phyloP scores from a whole-genome alignment of 306 rosid species.

The Ammopiptanthus mongolicus region DNA sequence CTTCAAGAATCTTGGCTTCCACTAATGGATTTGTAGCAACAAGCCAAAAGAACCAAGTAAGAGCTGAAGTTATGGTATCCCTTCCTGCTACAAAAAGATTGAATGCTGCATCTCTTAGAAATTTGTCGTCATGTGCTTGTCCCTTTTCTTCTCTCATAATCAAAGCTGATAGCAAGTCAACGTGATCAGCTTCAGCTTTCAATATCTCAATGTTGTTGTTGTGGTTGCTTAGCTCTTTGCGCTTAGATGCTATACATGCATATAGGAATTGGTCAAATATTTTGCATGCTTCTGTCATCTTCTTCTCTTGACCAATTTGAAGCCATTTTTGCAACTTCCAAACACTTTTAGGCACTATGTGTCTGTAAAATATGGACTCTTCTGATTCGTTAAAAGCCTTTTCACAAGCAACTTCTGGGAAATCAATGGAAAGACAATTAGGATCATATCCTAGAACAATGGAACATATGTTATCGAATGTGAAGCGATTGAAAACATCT shows the following conservation, averaged over 20 bases:
- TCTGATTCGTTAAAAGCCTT: constrained; percentile 37
- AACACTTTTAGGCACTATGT: not conserved
- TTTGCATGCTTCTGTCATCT: constrained; percentile 16
- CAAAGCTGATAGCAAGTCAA: constrained; percentile 32
- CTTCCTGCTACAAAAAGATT: constrained; percentile 40
- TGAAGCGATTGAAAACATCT: constrained; percentile 31
- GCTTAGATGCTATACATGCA: constrained; percentile 19
- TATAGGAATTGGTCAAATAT: constrained; percentile 31
- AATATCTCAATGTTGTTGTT: too few relatives aligned
- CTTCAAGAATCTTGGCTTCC: constrained; percentile 42
- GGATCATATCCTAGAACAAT: constrained; percentile 40
- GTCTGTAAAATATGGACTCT: constrained; percentile 29
- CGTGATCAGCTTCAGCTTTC: not conserved
- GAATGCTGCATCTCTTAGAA: constrained; percentile 39
- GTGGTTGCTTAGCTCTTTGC: not conserved
- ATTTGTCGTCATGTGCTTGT: constrained; percentile 11
- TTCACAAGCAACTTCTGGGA: constrained; percentile 24
- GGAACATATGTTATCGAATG: constrained; percentile 37
- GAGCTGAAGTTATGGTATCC: constrained; percentile 41
- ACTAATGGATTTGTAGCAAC: constrained; percentile 40
- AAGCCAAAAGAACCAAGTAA: constrained; percentile 49
- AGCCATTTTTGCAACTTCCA: constrained; percentile 46
- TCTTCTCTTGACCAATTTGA: constrained; percentile 36
- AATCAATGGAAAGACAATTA: constrained; percentile 28
- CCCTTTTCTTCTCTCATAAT: not conserved